These are phyloP conservation scores for Hymenoscyphus occultus DNA, from an alignment of 2,329 filamentous ascomycete genomes.

Conservation along the genomic window DNA sequence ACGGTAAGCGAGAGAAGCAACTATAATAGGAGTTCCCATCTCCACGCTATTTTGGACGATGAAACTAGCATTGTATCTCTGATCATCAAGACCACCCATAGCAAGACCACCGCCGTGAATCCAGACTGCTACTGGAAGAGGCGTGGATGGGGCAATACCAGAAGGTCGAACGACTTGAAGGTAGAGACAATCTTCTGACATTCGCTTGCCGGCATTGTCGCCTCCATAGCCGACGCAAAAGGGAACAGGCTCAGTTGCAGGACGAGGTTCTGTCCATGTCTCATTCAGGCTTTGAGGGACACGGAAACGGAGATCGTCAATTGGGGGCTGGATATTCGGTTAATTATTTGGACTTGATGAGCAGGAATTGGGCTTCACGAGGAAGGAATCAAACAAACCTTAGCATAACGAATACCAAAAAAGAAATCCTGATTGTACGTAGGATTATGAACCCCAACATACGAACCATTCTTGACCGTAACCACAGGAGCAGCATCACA, in stretches of 20 bases:
- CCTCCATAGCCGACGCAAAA: conserved; percentile 30
- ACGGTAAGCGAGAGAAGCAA: conserved; percentile 45
- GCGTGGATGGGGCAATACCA: conserved; percentile 36
- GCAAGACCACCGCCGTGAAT: conserved; percentile 49
- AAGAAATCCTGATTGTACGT: conserved; percentile 31
- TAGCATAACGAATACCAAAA: conserved; percentile 29
- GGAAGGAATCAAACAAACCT: conserved; percentile 14
- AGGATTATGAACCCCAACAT: conserved; percentile 23
- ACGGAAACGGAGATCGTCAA: conserved; percentile 26
- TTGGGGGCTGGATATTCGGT: conserved; percentile 21
- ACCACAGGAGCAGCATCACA: conserved; percentile 14
- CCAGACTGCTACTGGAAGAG: conserved; percentile 53
- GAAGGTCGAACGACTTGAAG: conserved; percentile 52
- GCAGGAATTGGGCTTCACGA: neutral
- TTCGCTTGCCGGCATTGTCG: conserved; percentile 19
- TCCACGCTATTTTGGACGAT: conserved; percentile 39
- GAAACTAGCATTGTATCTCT: conserved; percentile 27
- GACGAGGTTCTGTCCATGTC: conserved; percentile 17
- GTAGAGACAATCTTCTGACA: conserved; percentile 51
- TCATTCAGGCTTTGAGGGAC: conserved; percentile 25
- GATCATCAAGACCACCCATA: conserved; percentile 30
- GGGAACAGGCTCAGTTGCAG: conserved; percentile 20
- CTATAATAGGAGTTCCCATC: conserved; percentile 46
- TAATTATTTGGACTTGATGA: neutral
- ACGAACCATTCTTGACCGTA: conserved; percentile 29